Evolutionary conservation across 2,329 filamentous ascomycete species (phyloP).

Genomic region (Exophiala lecanii-corni): DNA sequence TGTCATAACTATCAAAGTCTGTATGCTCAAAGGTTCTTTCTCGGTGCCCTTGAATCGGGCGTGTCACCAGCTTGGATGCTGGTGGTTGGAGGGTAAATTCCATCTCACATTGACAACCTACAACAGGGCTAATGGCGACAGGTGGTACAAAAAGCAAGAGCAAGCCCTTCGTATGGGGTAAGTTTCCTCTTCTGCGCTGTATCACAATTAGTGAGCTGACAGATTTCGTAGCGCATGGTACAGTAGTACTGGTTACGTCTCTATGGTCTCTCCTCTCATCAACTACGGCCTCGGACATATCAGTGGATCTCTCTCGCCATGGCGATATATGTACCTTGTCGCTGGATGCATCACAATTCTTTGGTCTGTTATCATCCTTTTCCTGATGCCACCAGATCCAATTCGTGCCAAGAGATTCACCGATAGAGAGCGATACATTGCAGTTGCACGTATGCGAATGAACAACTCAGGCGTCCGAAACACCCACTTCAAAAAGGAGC

Average conservation of each 20-base stretch:
- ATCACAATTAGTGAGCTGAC: neutral
- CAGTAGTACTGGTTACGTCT: slow-evolving; percentile 42
- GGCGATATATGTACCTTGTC: slow-evolving; percentile 68
- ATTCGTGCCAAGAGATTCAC: slow-evolving; percentile 65
- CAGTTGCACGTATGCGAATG: slow-evolving; percentile 58
- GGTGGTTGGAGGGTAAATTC: slow-evolving; percentile 45
- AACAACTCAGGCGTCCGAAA: slow-evolving; percentile 62
- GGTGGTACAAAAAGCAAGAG: slow-evolving; percentile 60
- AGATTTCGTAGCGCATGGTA: slow-evolving; percentile 54
- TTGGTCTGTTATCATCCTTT: slow-evolving; percentile 53
- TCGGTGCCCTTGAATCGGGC: slow-evolving; percentile 57
- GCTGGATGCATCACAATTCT: slow-evolving; percentile 60
- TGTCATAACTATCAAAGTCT: slow-evolving; percentile 60
- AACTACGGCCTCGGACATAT: slow-evolving; percentile 67
- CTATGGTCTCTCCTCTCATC: slow-evolving; percentile 47
- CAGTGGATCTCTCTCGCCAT: slow-evolving; percentile 39
- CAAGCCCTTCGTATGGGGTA: slow-evolving; percentile 57
- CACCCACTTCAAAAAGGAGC: slow-evolving; percentile 54
- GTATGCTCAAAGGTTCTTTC: slow-evolving; percentile 62
- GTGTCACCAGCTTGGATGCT: slow-evolving; percentile 64
- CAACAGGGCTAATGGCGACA: neutral
- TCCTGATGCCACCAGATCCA: slow-evolving; percentile 61
- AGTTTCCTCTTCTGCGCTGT: neutral
- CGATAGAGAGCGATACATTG: slow-evolving; percentile 56
- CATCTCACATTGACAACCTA: neutral